Conservation (phyloP, 2,329 filamentous ascomycete species). For the Helotiales sp. region DNA sequence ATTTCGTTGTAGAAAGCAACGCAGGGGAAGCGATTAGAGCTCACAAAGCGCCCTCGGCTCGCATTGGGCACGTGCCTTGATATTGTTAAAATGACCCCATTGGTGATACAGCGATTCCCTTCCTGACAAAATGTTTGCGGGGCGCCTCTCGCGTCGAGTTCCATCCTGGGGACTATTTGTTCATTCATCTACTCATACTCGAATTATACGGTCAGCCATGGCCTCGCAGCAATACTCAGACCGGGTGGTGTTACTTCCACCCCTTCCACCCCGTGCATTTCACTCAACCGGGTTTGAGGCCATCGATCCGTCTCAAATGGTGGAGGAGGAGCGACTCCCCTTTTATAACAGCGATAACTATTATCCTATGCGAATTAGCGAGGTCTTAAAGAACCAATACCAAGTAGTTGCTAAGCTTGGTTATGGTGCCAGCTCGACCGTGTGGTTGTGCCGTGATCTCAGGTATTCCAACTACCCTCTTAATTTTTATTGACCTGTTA, state of each 20-base stretch:
- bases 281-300: slow-evolving; percentile 23
- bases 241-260: slow-evolving; percentile 11
- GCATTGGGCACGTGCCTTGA: too few relatives aligned
- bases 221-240: slow-evolving; percentile 14
- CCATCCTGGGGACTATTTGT: slow-evolving; percentile 14
- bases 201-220: slow-evolving; percentile 12
- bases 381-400: slow-evolving; percentile 29
- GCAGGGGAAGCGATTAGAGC: slow-evolving; percentile 19
- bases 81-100: too few relatives aligned
- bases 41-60: too few relatives aligned
- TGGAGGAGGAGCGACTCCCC: slow-evolving; percentile 30
- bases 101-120: too few relatives aligned
- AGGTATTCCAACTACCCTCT: slow-evolving; percentile 15
- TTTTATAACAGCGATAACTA: slow-evolving; percentile 26
- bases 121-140: slow-evolving; percentile 22
- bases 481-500: slow-evolving; percentile 11
- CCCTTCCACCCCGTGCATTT: slow-evolving; percentile 20
- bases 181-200: slow-evolving; percentile 22
- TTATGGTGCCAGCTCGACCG: slow-evolving; percentile 30
- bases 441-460: slow-evolving; percentile 50
- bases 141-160: slow-evolving; percentile 19
- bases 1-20: slow-evolving; percentile 38
- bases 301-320: slow-evolving; percentile 21
- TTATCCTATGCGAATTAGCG: slow-evolving; percentile 30
- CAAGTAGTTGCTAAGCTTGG: slow-evolving; percentile 31